Conservation (phyloP, 108 stramenopile genomes). For the Skeletonema menzelii region DNA sequence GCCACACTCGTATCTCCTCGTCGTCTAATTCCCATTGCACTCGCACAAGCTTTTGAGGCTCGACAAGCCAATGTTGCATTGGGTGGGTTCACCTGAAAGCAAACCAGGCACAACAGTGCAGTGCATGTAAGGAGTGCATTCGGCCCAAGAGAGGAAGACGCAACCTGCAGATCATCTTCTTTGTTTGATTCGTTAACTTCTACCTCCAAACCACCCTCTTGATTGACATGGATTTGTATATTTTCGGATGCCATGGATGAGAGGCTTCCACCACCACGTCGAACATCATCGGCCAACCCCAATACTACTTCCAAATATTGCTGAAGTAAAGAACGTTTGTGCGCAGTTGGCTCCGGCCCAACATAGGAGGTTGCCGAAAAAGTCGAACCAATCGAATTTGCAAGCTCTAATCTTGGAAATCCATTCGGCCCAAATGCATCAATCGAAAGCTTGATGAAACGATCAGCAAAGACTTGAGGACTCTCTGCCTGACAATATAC, state of each 20-base stretch:
- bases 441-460: constrained; percentile 78
- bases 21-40: constrained; percentile 61
- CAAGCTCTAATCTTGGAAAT: constrained; percentile 82
- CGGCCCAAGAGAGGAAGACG: constrained; percentile 38
- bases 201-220: constrained; percentile 32
- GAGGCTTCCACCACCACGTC: constrained; percentile 11
- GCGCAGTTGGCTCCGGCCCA: constrained; percentile 66
- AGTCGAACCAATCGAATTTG: constrained; percentile 76
- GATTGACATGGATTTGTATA: constrained; percentile 42
- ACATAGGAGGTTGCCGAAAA: constrained; percentile 86
- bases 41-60: constrained; percentile 73
- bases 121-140: constrained; percentile 66
- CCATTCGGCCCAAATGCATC: constrained; percentile 88
- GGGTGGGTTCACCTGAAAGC: constrained; percentile 60
- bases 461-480: constrained; percentile 80
- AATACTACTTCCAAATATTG: constrained; percentile 82
- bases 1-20: constrained; percentile 24
- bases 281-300: constrained; percentile 70
- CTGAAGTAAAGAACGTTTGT: constrained; percentile 49
- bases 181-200: constrained; percentile 17
- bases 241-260: constrained; percentile 41
- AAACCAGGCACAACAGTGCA: constrained; percentile 75
- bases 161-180: constrained; percentile 13
- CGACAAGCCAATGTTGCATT: constrained; percentile 75
- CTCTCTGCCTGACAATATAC: constrained; percentile 45